Evolutionary conservation across 495 filamentous ascomycete genomes (phyloP), one percentile per base, ranked within the genome.

Genomic region (Penicillium desertorum): DNA sequence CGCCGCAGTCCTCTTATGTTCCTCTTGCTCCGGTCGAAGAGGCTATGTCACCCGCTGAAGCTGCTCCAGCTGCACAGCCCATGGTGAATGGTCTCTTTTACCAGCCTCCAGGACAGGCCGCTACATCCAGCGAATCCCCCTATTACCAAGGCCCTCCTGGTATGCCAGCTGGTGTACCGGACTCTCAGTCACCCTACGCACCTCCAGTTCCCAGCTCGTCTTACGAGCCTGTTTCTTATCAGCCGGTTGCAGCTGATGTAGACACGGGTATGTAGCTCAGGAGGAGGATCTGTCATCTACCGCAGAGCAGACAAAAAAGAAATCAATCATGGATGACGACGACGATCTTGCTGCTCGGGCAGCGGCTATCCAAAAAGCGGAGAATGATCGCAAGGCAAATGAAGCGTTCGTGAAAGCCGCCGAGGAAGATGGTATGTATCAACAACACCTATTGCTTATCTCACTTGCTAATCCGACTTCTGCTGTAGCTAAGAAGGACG

Each of bases 391-490:
- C 22, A 78, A 81, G 54, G 80, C 81, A 36, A 90, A 88, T 27
- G 92, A 96, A 53, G 85, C 88, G 62, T 90, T 96, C 74, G 81
- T 83, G 46, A 88, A 83, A 69, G 88, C 88, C 32, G 91, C 90
- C 5, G 90, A 96, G 77, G 89, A 89, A 70, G 92, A 96, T 80
- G 89, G 81, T 84, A 77, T 64, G 75, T 65, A 45, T 39, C 16
- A 6, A 12, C 0, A 14, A n/a, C 42, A 1, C 29, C 23, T 45
- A 20, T 12, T 4, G n/a, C 57, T 62, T 17, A n/a, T 36, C 11
- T 48, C 25, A 39, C 34, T 36, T 51, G 62, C 63, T 73, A 66
- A 75, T 12, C 58, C 43, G 45, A 61, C 45, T 47, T 51, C 10
- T 44, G 27, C 45, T 56, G 46, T 54, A 83, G 79, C 75, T 47